Evolutionary conservation across 768 basidiomycete genomes (phyloP), one percentile per base, ranked within the genome.

Genomic region (Kwoniella botswanensis): DNA sequence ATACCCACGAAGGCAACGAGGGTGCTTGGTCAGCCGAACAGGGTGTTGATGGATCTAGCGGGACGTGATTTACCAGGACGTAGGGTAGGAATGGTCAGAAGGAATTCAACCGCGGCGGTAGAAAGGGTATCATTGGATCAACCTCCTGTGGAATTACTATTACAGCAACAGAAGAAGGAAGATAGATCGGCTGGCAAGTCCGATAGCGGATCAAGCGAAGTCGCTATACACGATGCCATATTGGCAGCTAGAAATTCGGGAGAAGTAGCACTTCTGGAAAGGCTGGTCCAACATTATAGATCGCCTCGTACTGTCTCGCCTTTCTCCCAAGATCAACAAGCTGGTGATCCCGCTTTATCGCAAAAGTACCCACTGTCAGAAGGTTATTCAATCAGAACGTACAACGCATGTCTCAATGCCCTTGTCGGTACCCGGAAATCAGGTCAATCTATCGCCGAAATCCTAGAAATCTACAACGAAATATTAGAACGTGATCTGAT

Each of bases 391-490:
- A 81, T 88, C 24, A 75, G 83, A 26, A 87, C 89, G 22, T 92
- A 89, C 84, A 93, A 93, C 75, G 80, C 85, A 43, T 89, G 89
- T 5, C 83, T 94, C 22, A 78, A 85, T 1, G 89, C 88, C 0
- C 82, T 93, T 2, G 76, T 85, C 46, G 35, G 54, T 0, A 68
- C 76, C 15, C 79, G 84, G 29, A 55, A 53, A 41, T 73, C 82
- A 11, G 89, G 89, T 9, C 87, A 88, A 71, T 88, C 89, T 6
- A 86, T 92, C 41, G 82, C 86, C 0, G 78, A 86, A 53, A 83
- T 93, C 46, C 81, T 91, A 64, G 87, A 89, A 60, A 86, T 89
- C 2, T 95, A 94, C 84, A 88, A 92, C 72, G 86, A 88, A 59
- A 88, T 95, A 86, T 84, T 93, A 67, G 84, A 86, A 29, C 86